These are phyloP conservation scores for Theileria luwenshuni DNA, from an alignment of 169 alveolate genomes.

Conservation along the genomic window DNA sequence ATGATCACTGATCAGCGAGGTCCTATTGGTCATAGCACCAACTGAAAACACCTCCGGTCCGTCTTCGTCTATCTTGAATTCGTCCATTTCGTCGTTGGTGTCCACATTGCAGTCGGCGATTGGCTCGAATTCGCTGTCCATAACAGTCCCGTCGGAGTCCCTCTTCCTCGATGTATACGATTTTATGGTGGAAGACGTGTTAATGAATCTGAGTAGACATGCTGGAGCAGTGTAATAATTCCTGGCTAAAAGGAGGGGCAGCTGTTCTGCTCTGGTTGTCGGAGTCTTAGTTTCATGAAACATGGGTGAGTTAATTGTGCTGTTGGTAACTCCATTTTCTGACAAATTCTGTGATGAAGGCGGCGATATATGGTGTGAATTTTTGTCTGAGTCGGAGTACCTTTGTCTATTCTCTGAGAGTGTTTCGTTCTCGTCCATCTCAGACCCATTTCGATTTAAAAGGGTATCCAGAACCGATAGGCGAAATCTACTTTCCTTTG, in stretches of 20 bases:
- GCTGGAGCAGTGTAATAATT: conserved; percentile 65
- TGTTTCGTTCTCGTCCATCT: background rate
- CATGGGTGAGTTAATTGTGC: conserved; percentile 3
- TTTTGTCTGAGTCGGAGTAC: conserved; percentile 7
- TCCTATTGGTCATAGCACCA: conserved; percentile 16
- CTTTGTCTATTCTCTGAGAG: background rate
- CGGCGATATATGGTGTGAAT: conserved; percentile 10
- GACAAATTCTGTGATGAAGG: conserved; percentile 3
- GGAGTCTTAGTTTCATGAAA: conserved; percentile 47
- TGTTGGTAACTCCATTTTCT: conserved; percentile 3
- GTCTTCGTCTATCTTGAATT: background rate
- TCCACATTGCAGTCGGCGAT: conserved; percentile 18
- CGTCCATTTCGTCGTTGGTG: conserved; percentile 25
- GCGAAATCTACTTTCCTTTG: conserved; percentile 18
- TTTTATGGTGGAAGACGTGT: conserved; percentile 31
- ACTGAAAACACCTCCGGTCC: background rate
- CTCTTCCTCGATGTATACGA: background rate
- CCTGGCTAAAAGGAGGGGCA: conserved; percentile 43
- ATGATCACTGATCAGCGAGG: conserved; percentile 9
- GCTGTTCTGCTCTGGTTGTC: conserved; percentile 46
- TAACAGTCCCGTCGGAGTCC: conserved; percentile 32
- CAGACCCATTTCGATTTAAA: conserved; percentile 46
- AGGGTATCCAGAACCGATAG: conserved; percentile 58
- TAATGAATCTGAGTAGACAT: conserved; percentile 45
- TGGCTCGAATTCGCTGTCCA: conserved; percentile 21